These are phyloP conservation scores for Volvariella surrecta DNA, from an alignment of 1,284 basidiomycete species.

Conservation along the genomic window DNA sequence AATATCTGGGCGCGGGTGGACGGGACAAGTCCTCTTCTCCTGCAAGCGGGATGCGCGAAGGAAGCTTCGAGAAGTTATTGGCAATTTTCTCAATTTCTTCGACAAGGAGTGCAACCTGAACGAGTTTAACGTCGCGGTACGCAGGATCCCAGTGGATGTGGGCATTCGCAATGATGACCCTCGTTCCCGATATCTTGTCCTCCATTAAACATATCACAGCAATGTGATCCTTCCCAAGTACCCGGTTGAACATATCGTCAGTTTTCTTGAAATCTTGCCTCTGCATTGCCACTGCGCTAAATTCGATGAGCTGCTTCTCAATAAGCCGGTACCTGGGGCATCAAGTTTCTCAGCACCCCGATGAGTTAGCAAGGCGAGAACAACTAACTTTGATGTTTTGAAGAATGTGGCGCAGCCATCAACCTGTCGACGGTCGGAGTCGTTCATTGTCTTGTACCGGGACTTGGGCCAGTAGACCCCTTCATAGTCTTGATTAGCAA, in stretches of 20 bases:
- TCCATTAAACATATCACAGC: constrained; percentile 87
- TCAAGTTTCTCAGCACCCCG: constrained; percentile 4
- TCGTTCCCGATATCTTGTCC: constrained; percentile 78
- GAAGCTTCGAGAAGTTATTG: constrained; percentile 77
- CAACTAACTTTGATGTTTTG: constrained; percentile 74
- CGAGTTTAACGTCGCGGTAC: constrained; percentile 95
- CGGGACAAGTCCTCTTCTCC: constrained; percentile 21
- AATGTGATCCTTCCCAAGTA: constrained; percentile 94
- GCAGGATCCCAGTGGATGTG: constrained; percentile 94
- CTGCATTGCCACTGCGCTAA: constrained; percentile 89
- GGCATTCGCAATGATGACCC: constrained; percentile 84
- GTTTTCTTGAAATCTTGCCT: constrained; percentile 96
- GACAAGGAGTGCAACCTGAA: constrained; percentile 87
- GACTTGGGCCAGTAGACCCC: constrained; percentile 94
- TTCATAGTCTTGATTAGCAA: constrained; percentile 80
- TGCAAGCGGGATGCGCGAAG: constrained; percentile 45
- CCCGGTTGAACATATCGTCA: constrained; percentile 99
- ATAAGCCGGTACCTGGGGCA: constrained; percentile 87
- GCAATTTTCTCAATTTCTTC: constrained; percentile 92
- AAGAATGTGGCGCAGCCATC: constrained; percentile 98
- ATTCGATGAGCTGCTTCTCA: constrained; percentile 93
- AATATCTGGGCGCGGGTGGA: constrained; percentile 57
- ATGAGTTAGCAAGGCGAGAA: constrained; percentile 7
- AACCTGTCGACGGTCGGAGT: constrained; percentile 79
- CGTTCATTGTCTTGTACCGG: constrained; percentile 89